Evolutionary conservation across 2,329 filamentous ascomycete species (phyloP).

Genomic region (Ilyonectria mors-panacis): DNA sequence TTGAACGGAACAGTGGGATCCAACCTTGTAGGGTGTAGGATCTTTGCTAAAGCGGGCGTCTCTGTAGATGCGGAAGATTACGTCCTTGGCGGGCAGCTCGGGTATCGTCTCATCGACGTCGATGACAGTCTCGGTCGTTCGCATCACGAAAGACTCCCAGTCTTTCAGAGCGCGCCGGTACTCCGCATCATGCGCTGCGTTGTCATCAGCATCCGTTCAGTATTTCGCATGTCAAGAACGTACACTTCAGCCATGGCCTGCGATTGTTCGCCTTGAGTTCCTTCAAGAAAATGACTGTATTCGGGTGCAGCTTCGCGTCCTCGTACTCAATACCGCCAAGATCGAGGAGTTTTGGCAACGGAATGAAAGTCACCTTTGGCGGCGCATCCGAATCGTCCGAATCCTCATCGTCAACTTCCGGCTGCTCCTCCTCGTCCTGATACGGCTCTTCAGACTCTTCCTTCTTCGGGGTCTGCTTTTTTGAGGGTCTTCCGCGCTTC

Average conservation of each 20-base stretch:
- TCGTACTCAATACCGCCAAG: constrained; percentile 61
- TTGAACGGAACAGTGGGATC: constrained; percentile 12
- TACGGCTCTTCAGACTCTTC: constrained; percentile 48
- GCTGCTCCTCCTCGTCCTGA: constrained; percentile 45
- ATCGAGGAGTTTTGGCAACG: constrained; percentile 55
- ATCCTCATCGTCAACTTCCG: constrained; percentile 42
- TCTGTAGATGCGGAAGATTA: constrained; percentile 89
- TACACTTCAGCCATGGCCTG: constrained; percentile 72
- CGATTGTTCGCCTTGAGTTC: constrained; percentile 74
- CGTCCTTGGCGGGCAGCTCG: constrained; percentile 87
- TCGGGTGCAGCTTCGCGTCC: constrained; percentile 68
- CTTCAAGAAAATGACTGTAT: constrained; percentile 70
- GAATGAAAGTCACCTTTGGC: constrained; percentile 54
- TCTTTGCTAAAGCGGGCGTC: constrained; percentile 89
- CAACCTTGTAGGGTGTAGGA: constrained; percentile 89
- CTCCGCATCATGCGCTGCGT: constrained; percentile 81
- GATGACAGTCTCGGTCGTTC: constrained; percentile 78
- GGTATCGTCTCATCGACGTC: constrained; percentile 86
- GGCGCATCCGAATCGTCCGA: constrained; percentile 52
- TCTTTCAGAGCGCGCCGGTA: constrained; percentile 85
- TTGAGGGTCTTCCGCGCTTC: constrained; percentile 48
- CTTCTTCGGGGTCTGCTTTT: constrained; percentile 35
- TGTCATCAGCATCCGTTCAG: neutral
- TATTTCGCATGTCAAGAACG: constrained; percentile 29
- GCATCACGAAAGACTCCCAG: constrained; percentile 84